Base-by-base conservation (phyloP, 306 rosid genomes). In the Begonia masoniana region DNA sequence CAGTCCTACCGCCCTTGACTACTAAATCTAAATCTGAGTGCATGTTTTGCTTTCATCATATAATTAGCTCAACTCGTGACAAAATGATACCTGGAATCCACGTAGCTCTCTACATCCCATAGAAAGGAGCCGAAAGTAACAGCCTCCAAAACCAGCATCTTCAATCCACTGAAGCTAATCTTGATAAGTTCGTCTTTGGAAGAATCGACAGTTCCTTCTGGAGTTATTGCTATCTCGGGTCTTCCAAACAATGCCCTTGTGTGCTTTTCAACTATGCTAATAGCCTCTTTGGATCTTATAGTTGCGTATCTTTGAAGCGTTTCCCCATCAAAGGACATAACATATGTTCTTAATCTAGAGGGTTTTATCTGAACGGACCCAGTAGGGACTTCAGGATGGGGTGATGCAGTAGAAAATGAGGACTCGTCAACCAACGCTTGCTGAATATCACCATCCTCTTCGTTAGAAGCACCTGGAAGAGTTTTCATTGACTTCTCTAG, bases 91-190 rank as follows among this genome's bases (percentile, higher is more conserved):
- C 95, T 82, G 9, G 93, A 76, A 75, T 88, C 97, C 62, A 84
- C 88, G 12, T 71, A 76, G 84, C 93, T 77, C 72, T 88, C 95
- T 10, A 84, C 93, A 52, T 88, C 97, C 97, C 97, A 88, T 14
- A 88, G 89, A 61, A 88, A 84, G 31, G 95, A 79, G 58, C 95
- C 97, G 57, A 84, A 88, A 21, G 97, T 82, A 24, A 84, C 86
- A 60, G 97, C 95, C 60, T 88, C 95, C 71, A 88, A 59, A 60
- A 88, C 80, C 55, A 88, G 85, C 66, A 83, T 78, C 75, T 74
- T 82, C 78, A 88, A 64, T 56, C 93, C 86, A n/a, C 84, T 84
- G 58, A 88, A 80, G 82, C 97, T 84, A 35, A 88, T 84, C 72
- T 77, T 82, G 71, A 84, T 64, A 54, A 14, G 71, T 52, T 82